A percentile compares a stretch with the other conserved stretches of the same genome.
phyloP scores from a whole-genome alignment of 2,329 filamentous ascomycete species.

The Monosporascus sp. region DNA sequence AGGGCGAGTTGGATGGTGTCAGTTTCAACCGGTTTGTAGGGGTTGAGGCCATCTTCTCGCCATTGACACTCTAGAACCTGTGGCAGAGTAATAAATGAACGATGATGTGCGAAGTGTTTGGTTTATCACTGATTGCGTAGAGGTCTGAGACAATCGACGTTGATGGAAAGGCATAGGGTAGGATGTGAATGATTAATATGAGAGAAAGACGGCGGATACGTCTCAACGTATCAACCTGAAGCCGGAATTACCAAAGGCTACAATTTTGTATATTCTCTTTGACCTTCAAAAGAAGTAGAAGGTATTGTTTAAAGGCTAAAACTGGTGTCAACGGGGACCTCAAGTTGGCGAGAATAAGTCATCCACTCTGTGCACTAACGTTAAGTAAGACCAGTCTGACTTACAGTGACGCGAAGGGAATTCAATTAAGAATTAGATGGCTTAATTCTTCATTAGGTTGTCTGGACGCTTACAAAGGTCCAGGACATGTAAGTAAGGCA shows the following conservation, averaged over 20 bases:
- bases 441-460: not conserved
- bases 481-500: too few relatives aligned
- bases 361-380: not conserved
- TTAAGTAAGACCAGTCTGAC: slow-evolving; percentile 9
- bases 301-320: not conserved
- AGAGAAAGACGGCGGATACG: not conserved
- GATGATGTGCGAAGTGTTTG: not conserved
- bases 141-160: not conserved
- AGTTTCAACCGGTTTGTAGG: slow-evolving; percentile 59
- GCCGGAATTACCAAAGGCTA: not conserved
- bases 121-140: not conserved
- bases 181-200: not conserved
- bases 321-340: not conserved
- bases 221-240: not conserved
- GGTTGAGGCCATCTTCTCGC: slow-evolving; percentile 54
- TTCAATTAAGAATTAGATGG: not conserved
- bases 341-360: not conserved
- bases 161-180: not conserved
- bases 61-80: slow-evolving; percentile 35
- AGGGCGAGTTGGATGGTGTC: slow-evolving; percentile 74
- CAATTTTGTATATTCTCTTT: not conserved
- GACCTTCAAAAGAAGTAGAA: not conserved
- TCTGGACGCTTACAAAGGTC: too few relatives aligned
- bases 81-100: not conserved
- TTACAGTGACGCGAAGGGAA: slow-evolving; percentile 28